Percentiles rank a stretch among this genome's conserved stretches.
Conservation (phyloP, 139 green algal species). For the Tetradesmus obliquus region DNA sequence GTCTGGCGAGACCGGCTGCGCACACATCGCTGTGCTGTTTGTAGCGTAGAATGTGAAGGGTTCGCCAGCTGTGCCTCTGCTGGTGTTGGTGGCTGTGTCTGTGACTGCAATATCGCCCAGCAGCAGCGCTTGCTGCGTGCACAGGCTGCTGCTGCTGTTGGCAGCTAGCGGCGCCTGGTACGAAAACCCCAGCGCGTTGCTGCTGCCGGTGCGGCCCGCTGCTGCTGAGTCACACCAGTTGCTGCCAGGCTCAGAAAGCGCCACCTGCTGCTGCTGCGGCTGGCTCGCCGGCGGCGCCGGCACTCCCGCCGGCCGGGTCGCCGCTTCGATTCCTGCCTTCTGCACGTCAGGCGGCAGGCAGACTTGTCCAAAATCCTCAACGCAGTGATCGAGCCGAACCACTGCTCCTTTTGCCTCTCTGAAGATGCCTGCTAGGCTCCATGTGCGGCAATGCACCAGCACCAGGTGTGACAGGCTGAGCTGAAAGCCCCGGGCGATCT, state of each 20-base stretch:
- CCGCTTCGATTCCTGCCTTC: neutral
- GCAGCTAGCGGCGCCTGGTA: neutral
- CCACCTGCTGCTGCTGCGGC: constrained; percentile 25
- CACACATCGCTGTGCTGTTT: neutral
- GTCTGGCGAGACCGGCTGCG: neutral
- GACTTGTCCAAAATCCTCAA: neutral
- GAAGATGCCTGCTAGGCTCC: neutral
- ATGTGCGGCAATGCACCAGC: neutral
- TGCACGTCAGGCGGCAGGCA: neutral
- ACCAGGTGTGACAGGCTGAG: neutral
- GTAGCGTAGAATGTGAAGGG: neutral
- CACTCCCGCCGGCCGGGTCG: neutral
- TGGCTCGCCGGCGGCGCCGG: neutral
- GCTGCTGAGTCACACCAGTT: constrained; percentile 10
- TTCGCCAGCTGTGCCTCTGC: neutral
- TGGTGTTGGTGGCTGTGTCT: constrained; percentile 4
- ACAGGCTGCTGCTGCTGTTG: neutral
- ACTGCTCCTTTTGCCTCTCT: neutral
- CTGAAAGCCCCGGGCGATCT: neutral
- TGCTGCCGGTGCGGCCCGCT: neutral
- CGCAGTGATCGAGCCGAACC: neutral
- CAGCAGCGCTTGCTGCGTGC: neutral
- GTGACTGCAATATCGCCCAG: neutral
- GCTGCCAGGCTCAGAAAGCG: neutral
- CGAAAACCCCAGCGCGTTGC: neutral